These are phyloP conservation scores for Paralagenidium karlingii DNA, from an alignment of 352 stramenopile genomes.

Conservation along the genomic window DNA sequence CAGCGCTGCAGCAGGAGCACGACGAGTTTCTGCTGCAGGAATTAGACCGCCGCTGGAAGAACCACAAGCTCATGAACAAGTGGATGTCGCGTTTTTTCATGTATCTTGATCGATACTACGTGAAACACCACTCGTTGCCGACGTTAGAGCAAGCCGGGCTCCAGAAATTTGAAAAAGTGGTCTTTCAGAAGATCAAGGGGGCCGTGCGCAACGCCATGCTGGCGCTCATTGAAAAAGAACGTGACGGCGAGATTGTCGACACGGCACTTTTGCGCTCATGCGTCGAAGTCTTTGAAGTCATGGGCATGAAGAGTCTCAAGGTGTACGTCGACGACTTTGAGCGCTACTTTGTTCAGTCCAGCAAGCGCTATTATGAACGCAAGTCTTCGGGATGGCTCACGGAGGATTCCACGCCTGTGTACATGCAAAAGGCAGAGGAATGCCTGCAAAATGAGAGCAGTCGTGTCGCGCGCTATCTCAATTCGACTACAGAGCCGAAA, in stretches of 20 bases:
- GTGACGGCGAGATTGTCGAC: conserved; percentile 96
- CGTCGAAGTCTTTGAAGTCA: conserved; percentile 97
- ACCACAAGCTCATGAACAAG: conserved; percentile 99
- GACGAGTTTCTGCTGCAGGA: conserved; percentile 95
- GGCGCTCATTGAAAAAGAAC: conserved; percentile 95
- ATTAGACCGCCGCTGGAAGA: conserved; percentile 94
- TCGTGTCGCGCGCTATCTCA: conserved; percentile 94
- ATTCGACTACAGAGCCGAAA: conserved; percentile 93
- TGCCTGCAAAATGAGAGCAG: conserved; percentile 63
- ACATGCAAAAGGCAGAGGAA: conserved; percentile 93
- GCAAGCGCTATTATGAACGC: conserved; percentile 90
- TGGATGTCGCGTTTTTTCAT: conserved; percentile 99
- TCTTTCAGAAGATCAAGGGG: conserved; percentile 77
- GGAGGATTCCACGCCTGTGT: conserved; percentile 95
- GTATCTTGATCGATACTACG: conserved; percentile 98
- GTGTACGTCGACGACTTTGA: conserved; percentile 97
- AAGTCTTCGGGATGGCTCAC: conserved; percentile 97
- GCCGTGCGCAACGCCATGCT: conserved; percentile 87
- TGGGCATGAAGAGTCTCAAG: conserved; percentile 94
- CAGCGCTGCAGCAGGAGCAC: conserved; percentile 74
- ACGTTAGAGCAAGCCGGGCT: conserved; percentile 88
- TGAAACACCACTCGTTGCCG: conserved; percentile 95
- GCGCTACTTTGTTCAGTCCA: conserved; percentile 85
- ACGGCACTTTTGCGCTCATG: conserved; percentile 93
- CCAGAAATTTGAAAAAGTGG: conserved; percentile 70